phyloP scores from a whole-genome alignment of 2,329 filamentous ascomycete species.

The Microsporum canis region DNA sequence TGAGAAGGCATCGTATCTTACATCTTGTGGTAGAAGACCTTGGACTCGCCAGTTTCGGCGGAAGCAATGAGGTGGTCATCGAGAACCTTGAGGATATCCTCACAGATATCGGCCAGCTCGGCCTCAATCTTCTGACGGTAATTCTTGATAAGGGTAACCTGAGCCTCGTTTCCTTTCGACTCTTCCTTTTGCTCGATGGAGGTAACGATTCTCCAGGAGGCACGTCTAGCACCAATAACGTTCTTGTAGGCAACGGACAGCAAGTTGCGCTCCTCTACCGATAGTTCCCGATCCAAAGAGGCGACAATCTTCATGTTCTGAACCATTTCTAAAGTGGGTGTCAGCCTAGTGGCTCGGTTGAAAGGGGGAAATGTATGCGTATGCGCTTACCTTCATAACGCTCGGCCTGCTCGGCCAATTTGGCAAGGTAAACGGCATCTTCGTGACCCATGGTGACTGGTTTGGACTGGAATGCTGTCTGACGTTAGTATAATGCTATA shows the following conservation, averaged over 20 bases:
- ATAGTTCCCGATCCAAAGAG: constrained; percentile 69
- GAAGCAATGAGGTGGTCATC: constrained; percentile 90
- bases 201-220: constrained; percentile 95
- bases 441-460: constrained; percentile 86
- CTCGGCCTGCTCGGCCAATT: constrained; percentile 99
- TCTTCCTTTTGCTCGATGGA: constrained; percentile 99
- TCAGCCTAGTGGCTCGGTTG: constrained; percentile 14
- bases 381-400: constrained; percentile 78
- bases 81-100: constrained; percentile 90
- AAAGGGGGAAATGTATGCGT: neutral
- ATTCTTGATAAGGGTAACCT: constrained; percentile 88
- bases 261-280: constrained; percentile 93
- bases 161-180: constrained; percentile 89
- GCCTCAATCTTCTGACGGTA: constrained; percentile 98
- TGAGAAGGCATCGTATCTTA: constrained; percentile 33
- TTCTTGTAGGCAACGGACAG: constrained; percentile 99
- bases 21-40: constrained; percentile 99
- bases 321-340: constrained; percentile 68
- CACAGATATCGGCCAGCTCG: constrained; percentile 94
- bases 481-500: neutral
- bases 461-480: constrained; percentile 7
- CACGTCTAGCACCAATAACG: constrained; percentile 91
- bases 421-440: constrained; percentile 98
- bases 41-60: constrained; percentile 90
- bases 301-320: constrained; percentile 99